Evolutionary conservation across 345 rosid genomes (phyloP).

Genomic region (Eucalyptus leucophloia): DNA sequence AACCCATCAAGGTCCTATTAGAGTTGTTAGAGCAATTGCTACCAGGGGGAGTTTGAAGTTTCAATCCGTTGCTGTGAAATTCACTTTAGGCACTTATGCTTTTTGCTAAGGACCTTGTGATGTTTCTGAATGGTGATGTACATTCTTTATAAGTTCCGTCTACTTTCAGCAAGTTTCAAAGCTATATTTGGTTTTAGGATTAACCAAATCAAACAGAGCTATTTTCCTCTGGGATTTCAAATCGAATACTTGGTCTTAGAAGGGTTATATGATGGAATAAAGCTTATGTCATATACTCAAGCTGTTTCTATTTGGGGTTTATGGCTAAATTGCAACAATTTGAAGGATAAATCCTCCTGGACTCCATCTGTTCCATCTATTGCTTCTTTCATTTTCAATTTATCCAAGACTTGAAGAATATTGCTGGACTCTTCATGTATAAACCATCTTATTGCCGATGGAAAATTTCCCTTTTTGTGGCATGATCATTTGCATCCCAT

Average conservation of each 20-base stretch:
- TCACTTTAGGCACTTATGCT: too few relatives aligned
- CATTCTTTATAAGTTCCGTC: too few relatives aligned
- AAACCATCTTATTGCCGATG: not conserved
- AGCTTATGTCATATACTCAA: not conserved
- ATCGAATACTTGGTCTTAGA: not conserved
- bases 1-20: not conserved
- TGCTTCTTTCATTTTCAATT: not conserved
- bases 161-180: not conserved
- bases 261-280: not conserved
- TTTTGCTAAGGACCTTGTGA: too few relatives aligned
- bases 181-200: not conserved
- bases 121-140: too few relatives aligned
- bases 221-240: not conserved
- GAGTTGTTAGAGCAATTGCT: too few relatives aligned
- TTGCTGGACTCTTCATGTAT: too few relatives aligned
- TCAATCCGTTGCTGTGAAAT: not conserved
- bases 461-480: too few relatives aligned
- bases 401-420: too few relatives aligned
- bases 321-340: not conserved
- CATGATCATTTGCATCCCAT: too few relatives aligned
- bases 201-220: not conserved
- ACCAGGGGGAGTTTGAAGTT: not conserved
- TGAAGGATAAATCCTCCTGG: not conserved
- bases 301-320: not conserved
- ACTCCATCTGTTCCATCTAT: not conserved